Base-by-base conservation (phyloP, 345 rosid genomes). In the Raphanus raphanistrum region DNA sequence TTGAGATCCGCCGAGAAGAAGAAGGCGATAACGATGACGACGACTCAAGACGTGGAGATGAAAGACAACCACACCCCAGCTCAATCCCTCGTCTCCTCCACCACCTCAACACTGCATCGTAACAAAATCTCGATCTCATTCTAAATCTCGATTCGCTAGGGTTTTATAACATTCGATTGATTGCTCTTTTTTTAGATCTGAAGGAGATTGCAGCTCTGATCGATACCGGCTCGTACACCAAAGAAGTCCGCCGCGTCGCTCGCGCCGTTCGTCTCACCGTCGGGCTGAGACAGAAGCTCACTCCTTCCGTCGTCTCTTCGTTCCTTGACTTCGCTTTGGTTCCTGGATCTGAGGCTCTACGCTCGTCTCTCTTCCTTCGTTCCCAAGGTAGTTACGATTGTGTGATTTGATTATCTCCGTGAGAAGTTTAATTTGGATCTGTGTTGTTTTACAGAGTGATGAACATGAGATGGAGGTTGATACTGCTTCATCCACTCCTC, bases 401-500 rank as follows among this genome's bases (percentile, higher is more conserved):
- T 36, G 43, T 28, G 31, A 28, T 28, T 28, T 2, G 31, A 28
- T 28, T 28, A 28, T 2, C 31, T 28, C n/a, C 3, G 5, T 64
- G 63, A 36, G 31, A 28, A 28, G 0, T 0, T 36, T 38, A 38
- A 8, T 38, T 38, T 38, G 45, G 45, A 38, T 41, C 1, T 41
- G 6, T 15, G 8, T 21, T 73, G 68, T 38, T 68, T 9, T 38
- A 70, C 64, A 90, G 97, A 87, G 84, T 57, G 88, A 88, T 83
- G 96, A 85, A 62, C 94, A 85, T 71, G 96, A 90, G 55, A 90
- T 92, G 98, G 96, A 91, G 88, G 96, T 92, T 72, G 98, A 91
- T 78, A 86, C 89, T 1, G 94, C 91, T 0, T 84, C 90, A 21
- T 86, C 92, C 0, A 83, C 67, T 74, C 63, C 67, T 74, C 63